Evolutionary conservation across 2,329 filamentous ascomycete species (phyloP).

Genomic region (Mycogone perniciosa): DNA sequence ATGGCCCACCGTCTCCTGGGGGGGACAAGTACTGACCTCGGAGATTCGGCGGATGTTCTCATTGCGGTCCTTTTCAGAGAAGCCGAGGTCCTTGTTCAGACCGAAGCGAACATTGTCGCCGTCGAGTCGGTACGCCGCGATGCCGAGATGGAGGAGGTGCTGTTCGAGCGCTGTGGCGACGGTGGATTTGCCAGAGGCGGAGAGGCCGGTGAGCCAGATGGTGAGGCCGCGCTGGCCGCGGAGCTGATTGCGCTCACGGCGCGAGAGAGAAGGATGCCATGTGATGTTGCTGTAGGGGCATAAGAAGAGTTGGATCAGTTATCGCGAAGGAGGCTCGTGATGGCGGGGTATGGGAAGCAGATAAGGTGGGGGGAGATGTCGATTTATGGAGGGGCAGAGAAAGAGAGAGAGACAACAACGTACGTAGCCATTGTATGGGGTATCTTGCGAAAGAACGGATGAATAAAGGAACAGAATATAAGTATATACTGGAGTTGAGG

Average conservation of each 20-base stretch:
- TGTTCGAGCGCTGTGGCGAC: conserved; percentile 95
- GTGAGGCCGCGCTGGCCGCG: conserved; percentile 87
- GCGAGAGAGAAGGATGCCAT: conserved; percentile 78
- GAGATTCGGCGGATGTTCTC: conserved; percentile 97
- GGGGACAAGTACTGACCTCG: conserved; percentile 45
- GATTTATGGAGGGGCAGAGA: neutral
- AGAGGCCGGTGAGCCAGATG: conserved; percentile 96
- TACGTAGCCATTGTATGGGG: conserved; percentile 17
- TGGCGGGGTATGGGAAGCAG: neutral
- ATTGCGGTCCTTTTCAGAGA: conserved; percentile 85
- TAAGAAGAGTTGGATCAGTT: conserved; percentile 8
- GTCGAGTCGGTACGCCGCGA: conserved; percentile 87
- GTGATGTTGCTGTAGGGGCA: conserved; percentile 67
- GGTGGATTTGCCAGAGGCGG: conserved; percentile 93
- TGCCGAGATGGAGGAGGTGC: conserved; percentile 79
- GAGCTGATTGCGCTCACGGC: conserved; percentile 64
- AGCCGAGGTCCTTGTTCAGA: conserved; percentile 94
- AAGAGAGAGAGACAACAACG: conserved; percentile 4
- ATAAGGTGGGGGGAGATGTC: neutral
- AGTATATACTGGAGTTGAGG: neutral
- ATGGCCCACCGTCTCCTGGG: too few relatives aligned
- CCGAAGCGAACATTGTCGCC: conserved; percentile 98
- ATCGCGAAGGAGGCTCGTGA: neutral
- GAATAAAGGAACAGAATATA: neutral
- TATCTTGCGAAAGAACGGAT: conserved; percentile 1